A percentile compares a stretch with the other conserved stretches of the same genome.
Conservation (phyloP, 2,329 filamentous ascomycete species). For the Calycina herbarum region DNA sequence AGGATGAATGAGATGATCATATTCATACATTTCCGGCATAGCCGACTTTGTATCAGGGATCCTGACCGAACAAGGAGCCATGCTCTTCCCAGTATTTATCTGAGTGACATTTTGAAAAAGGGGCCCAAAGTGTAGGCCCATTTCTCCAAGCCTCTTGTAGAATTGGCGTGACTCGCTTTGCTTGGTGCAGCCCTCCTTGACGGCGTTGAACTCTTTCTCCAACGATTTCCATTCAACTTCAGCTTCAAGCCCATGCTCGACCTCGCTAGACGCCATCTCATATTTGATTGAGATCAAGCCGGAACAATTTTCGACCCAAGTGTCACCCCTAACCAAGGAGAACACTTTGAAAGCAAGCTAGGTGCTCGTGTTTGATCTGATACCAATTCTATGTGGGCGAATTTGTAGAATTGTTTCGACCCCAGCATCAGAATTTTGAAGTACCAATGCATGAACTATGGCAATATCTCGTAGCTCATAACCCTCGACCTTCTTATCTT, state of each 20-base stretch:
- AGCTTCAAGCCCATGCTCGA: background rate
- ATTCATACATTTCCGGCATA: constrained; percentile 5
- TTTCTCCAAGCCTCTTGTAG: background rate
- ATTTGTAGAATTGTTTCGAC: constrained; percentile 1
- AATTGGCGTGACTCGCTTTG: background rate
- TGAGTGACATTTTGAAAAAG: background rate
- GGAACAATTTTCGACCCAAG: background rate
- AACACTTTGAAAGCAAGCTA: constrained; percentile 3
- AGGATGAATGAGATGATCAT: constrained; percentile 6
- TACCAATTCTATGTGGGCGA: background rate
- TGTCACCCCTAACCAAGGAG: background rate
- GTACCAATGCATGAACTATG: constrained; percentile 35
- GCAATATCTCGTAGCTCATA: constrained; percentile 6
- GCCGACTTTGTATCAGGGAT: constrained; percentile 1
- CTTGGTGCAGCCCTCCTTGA: background rate
- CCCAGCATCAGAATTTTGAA: constrained; percentile 37
- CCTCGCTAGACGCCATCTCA: background rate
- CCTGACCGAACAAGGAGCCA: background rate
- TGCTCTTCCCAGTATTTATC: background rate
- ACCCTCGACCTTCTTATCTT: background rate
- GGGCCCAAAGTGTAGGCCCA: background rate
- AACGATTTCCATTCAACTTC: background rate
- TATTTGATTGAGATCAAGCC: background rate
- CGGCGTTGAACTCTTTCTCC: background rate
- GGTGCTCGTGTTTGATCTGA: background rate